Conservation (phyloP, 768 basidiomycete species). For the Dacryopinax spathularia region DNA sequence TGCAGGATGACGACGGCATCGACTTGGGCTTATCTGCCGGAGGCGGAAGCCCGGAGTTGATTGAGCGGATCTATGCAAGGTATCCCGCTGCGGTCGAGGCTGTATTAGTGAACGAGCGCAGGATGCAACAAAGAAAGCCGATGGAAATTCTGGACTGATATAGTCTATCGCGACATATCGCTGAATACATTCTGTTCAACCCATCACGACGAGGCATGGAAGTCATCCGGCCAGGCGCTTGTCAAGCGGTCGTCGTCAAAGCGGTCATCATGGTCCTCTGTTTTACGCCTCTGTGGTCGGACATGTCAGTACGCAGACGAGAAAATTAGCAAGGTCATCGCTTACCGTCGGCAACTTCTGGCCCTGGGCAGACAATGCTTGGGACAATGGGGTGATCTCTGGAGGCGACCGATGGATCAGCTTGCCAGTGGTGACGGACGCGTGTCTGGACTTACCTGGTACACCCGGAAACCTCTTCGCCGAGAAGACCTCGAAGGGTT, state of each 20-base stretch:
- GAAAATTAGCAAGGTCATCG: conserved; percentile 16
- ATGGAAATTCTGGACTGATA: background rate
- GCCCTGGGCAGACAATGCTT: conserved; percentile 78
- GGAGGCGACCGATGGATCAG: conserved; percentile 7
- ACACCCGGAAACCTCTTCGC: conserved; percentile 94
- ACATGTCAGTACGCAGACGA: conserved; percentile 37
- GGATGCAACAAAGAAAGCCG: background rate
- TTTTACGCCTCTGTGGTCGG: background rate
- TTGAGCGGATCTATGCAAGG: background rate
- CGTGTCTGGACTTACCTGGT: conserved; percentile 58
- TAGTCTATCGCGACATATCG: background rate
- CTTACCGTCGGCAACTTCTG: conserved; percentile 76
- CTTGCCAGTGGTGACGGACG: too few species aligned
- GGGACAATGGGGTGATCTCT: conserved; percentile 84
- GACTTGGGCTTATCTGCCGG: background rate
- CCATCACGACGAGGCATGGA: background rate
- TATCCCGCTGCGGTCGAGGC: background rate
- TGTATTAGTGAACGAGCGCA: background rate
- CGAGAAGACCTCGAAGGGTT: conserved; percentile 73
- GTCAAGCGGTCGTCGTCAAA: background rate
- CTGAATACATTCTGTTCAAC: background rate
- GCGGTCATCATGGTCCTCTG: background rate
- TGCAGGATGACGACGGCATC: background rate
- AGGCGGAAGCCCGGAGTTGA: background rate
- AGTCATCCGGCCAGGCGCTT: background rate